Percentiles rank a stretch among this genome's conserved stretches.
Evolutionary conservation across 2,329 filamentous ascomycete genomes (phyloP).

Genomic region (Dactylellina cionopaga): DNA sequence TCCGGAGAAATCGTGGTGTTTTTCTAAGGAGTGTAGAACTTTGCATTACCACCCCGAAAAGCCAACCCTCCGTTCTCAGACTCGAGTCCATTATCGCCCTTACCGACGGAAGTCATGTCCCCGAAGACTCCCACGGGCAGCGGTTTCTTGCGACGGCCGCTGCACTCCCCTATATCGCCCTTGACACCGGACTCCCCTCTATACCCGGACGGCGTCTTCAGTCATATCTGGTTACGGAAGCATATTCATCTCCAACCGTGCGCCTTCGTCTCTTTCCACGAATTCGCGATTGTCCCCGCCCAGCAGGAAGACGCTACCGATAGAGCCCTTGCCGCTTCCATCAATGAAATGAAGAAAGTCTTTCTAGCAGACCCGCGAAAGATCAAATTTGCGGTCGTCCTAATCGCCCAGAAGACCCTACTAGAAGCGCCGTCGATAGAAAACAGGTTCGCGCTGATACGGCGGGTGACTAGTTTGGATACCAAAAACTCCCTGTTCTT

Average conservation of each 20-base stretch:
- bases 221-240: slow-evolving; percentile 84
- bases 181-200: slow-evolving; percentile 82
- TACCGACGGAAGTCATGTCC: slow-evolving; percentile 56
- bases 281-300: slow-evolving; percentile 73
- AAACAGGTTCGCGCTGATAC: slow-evolving; percentile 80
- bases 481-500: slow-evolving; percentile 83
- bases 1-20: too few relatives aligned
- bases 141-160: slow-evolving; percentile 53
- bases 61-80: slow-evolving; percentile 68
- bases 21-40: slow-evolving; percentile 67
- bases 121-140: slow-evolving; percentile 61
- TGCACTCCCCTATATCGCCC: slow-evolving; percentile 92
- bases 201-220: slow-evolving; percentile 89
- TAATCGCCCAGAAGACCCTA: slow-evolving; percentile 77
- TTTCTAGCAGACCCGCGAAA: slow-evolving; percentile 65
- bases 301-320: slow-evolving; percentile 82
- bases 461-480: slow-evolving; percentile 81
- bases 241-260: slow-evolving; percentile 86
- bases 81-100: slow-evolving; percentile 65
- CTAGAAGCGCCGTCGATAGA: slow-evolving; percentile 70
- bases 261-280: slow-evolving; percentile 76
- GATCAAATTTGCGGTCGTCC: slow-evolving; percentile 77
- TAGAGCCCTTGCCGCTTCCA: slow-evolving; percentile 86
- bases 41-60: slow-evolving; percentile 71
- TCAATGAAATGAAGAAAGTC: slow-evolving; percentile 77